Evolutionary conservation across 2,329 filamentous ascomycete genomes (phyloP).

Genomic region (Westerdykella ornata): DNA sequence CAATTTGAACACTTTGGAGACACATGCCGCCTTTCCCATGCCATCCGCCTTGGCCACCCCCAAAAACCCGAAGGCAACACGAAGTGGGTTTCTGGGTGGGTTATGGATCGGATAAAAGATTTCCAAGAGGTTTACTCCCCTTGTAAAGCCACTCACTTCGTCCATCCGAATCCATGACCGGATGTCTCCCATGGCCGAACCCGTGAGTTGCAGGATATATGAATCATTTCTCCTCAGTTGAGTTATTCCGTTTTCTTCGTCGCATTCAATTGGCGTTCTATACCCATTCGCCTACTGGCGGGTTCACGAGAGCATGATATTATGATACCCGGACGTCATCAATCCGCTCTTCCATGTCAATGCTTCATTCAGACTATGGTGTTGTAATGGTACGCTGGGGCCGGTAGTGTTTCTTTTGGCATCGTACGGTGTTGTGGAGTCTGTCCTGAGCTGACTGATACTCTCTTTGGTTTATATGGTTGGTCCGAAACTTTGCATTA

Average conservation of each 20-base stretch:
- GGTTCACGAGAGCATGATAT: no score
- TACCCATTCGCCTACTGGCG: constrained; percentile 14
- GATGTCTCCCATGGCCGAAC: neutral
- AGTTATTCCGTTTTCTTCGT: constrained; percentile 16
- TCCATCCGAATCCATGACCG: constrained; percentile 30
- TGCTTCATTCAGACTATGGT: no score
- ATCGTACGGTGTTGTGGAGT: no score
- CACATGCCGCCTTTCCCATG: constrained; percentile 24
- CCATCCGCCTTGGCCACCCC: constrained; percentile 25
- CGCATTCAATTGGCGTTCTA: constrained; percentile 29
- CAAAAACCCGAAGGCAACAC: constrained; percentile 16
- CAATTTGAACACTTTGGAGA: constrained; percentile 28
- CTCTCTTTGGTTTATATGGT: no score
- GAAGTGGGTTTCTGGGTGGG: constrained; percentile 29
- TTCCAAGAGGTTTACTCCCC: constrained; percentile 26
- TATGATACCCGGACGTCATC: no score
- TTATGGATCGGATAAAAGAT: constrained; percentile 22
- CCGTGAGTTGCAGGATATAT: constrained; percentile 1
- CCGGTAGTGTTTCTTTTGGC: no score
- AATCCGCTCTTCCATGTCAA: no score
- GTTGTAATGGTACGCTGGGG: no score
- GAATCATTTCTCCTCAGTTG: constrained; percentile 10
- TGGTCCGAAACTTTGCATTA: no score
- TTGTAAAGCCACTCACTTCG: constrained; percentile 28
- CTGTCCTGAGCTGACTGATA: no score